phyloP scores from a whole-genome alignment of 2,329 filamentous ascomycete genomes.

The Colletotrichum sp. region DNA sequence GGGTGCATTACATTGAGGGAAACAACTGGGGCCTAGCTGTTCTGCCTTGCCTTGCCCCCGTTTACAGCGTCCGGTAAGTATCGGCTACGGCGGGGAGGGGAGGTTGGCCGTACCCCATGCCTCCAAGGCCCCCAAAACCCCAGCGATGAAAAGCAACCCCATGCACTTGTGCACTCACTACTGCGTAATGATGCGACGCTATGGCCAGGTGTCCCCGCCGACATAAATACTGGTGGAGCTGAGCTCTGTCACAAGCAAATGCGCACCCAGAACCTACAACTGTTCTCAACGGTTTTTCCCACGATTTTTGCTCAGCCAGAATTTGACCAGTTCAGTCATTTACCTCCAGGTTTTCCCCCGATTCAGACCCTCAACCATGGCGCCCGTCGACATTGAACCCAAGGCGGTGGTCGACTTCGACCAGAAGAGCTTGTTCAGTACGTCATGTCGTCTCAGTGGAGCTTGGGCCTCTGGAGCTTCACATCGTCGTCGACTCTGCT shows the following conservation, averaged over 20 bases:
- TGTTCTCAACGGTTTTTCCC: constrained; percentile 13
- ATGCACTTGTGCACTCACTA: not conserved
- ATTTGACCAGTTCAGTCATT: not conserved
- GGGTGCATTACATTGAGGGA: not conserved
- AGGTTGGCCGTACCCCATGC: not conserved
- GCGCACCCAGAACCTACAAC: not conserved
- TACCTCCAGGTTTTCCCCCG: not conserved
- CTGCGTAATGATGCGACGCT: constrained; percentile 18
- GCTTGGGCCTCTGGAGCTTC: constrained; percentile 9
- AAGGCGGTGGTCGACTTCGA: constrained; percentile 65
- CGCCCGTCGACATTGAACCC: constrained; percentile 35
- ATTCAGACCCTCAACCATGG: constrained; percentile 36
- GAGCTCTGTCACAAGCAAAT: constrained; percentile 18
- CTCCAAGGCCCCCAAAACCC: not conserved
- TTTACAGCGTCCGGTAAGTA: not conserved
- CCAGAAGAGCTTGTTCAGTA: constrained; percentile 72
- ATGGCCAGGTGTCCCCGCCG: constrained; percentile 19
- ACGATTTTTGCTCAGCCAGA: not conserved
- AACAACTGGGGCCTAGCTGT: not conserved
- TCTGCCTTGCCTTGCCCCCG: not conserved
- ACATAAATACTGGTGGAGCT: constrained; percentile 17
- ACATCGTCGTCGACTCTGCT: not conserved
- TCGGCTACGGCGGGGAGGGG: not conserved
- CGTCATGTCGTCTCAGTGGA: constrained; percentile 32
- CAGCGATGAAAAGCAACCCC: not conserved